These are phyloP conservation scores for Cyclostephanos tholiformis DNA, from an alignment of 108 stramenopile species.

Conservation along the genomic window DNA sequence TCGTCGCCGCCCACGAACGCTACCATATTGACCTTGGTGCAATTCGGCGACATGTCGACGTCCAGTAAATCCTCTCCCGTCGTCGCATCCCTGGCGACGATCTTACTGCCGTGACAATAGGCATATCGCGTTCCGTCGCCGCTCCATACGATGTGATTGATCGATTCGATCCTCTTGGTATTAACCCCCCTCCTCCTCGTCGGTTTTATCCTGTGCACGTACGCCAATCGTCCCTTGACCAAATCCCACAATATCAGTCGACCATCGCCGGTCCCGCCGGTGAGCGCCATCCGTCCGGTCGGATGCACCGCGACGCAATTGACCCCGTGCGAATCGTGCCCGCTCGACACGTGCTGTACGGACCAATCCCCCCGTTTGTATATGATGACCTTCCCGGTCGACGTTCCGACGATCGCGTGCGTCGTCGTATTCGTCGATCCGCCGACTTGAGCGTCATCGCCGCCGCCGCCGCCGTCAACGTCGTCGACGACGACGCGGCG, in stretches of 20 bases:
- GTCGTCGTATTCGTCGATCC: constrained; percentile 54
- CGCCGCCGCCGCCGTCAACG: constrained; percentile 2
- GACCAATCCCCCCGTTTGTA: constrained; percentile 87
- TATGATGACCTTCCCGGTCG: constrained; percentile 78
- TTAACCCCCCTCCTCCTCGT: constrained; percentile 20
- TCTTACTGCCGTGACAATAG: constrained; percentile 66
- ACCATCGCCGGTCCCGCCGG: constrained; percentile 73
- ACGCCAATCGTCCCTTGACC: constrained; percentile 82
- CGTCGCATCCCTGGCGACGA: constrained; percentile 78
- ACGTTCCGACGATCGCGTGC: constrained; percentile 78
- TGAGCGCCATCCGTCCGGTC: constrained; percentile 79
- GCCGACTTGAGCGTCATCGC: constrained; percentile 57
- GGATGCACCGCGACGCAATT: constrained; percentile 80
- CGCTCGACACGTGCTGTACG: constrained; percentile 80
- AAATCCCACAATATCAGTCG: constrained; percentile 90
- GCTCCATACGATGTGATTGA: constrained; percentile 72
- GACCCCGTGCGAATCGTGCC: constrained; percentile 78
- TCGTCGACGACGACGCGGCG: constrained; percentile 13
- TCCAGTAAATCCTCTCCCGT: constrained; percentile 80
- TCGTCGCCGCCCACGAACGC: constrained; percentile 69
- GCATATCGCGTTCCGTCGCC: constrained; percentile 76
- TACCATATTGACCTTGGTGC: constrained; percentile 68
- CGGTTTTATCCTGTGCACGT: constrained; percentile 66
- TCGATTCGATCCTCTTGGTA: constrained; percentile 47
- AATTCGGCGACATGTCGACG: constrained; percentile 62